These are phyloP conservation scores for Thelonectria discophora DNA, from an alignment of 2,329 filamentous ascomycete species.

Conservation along the genomic window DNA sequence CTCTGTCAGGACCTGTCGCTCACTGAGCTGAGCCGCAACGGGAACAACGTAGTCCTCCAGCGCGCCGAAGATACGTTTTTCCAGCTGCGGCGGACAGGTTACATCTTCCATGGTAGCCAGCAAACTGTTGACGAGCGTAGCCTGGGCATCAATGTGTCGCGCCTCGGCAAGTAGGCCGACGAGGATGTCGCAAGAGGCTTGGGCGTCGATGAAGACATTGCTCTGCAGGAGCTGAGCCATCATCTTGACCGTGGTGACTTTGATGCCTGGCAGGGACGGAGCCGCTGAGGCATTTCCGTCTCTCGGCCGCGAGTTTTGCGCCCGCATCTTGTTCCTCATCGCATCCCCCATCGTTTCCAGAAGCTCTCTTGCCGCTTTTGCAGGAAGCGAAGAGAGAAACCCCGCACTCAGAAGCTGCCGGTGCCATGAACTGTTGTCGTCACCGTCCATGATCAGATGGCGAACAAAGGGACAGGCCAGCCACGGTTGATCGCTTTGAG, in stretches of 20 bases:
- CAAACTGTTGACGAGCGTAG: constrained; percentile 43
- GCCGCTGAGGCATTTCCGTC: constrained; percentile 1
- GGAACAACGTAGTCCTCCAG: constrained; percentile 42
- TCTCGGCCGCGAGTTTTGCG: constrained; percentile 32
- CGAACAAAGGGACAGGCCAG: constrained; percentile 44
- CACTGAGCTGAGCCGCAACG: constrained; percentile 43
- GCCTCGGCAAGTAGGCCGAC: constrained; percentile 42
- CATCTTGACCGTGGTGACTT: constrained; percentile 51
- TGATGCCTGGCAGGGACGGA: constrained; percentile 37
- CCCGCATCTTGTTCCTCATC: constrained; percentile 43
- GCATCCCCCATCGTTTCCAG: constrained; percentile 40
- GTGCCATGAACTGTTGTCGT: constrained; percentile 47
- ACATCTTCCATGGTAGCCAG: constrained; percentile 34
- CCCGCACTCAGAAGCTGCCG: constrained; percentile 40
- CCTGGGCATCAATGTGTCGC: constrained; percentile 46
- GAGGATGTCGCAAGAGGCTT: constrained; percentile 42
- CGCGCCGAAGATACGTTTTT: constrained; percentile 37
- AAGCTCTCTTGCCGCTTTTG: constrained; percentile 39
- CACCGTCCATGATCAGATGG: constrained; percentile 42
- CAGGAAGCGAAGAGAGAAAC: constrained; percentile 42
- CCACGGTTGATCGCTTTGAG: constrained; percentile 43
- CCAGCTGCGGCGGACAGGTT: constrained; percentile 23
- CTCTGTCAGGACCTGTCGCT: constrained; percentile 40
- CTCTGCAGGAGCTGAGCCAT: constrained; percentile 46
- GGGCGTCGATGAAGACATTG: constrained; percentile 39